Conservation (phyloP, 1,139 yeast species). For the Kluyveromyces marxianus region DNA sequence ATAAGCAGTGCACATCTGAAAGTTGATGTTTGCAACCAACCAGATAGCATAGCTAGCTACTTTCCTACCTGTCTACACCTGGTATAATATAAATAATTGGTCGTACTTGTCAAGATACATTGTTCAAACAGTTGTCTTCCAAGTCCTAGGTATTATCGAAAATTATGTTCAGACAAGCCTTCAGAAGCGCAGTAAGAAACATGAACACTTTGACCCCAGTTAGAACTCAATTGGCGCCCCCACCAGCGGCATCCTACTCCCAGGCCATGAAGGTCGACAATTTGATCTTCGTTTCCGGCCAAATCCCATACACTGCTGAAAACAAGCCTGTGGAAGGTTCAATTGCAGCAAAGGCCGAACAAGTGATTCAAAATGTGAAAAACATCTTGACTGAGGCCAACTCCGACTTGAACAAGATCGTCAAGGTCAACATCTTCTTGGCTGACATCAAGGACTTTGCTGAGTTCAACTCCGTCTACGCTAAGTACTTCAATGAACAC, state of each 20-base stretch:
- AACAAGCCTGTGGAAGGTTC: conserved; percentile 71
- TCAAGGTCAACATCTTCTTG: conserved; percentile 80
- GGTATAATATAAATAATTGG: too few relatives aligned
- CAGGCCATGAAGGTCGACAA: conserved; percentile 89
- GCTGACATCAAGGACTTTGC: conserved; percentile 81
- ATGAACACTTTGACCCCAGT: conserved; percentile 28
- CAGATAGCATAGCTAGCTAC: too few relatives aligned
- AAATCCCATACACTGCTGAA: conserved; percentile 82
- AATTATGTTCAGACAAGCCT: conserved; percentile 4
- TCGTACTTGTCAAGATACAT: too few relatives aligned
- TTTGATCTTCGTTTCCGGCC: conserved; percentile 88
- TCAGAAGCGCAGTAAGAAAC: conserved; percentile 13
- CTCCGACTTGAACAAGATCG: conserved; percentile 72
- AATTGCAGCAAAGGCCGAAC: conserved; percentile 78
- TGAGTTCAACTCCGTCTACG: conserved; percentile 76
- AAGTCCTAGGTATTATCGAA: background rate
- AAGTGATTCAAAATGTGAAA: conserved; percentile 68
- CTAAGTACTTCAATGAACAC: conserved; percentile 69
- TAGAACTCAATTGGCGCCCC: conserved; percentile 73
- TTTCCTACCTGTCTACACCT: too few relatives aligned
- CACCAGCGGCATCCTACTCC: conserved; percentile 92
- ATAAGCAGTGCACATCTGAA: too few relatives aligned
- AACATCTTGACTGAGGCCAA: conserved; percentile 75
- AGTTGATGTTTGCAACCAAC: too few relatives aligned
- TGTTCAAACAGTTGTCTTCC: too few relatives aligned